These are phyloP conservation scores for Talaromyces sp. DNA, from an alignment of 2,329 filamentous ascomycete genomes.

Conservation along the genomic window DNA sequence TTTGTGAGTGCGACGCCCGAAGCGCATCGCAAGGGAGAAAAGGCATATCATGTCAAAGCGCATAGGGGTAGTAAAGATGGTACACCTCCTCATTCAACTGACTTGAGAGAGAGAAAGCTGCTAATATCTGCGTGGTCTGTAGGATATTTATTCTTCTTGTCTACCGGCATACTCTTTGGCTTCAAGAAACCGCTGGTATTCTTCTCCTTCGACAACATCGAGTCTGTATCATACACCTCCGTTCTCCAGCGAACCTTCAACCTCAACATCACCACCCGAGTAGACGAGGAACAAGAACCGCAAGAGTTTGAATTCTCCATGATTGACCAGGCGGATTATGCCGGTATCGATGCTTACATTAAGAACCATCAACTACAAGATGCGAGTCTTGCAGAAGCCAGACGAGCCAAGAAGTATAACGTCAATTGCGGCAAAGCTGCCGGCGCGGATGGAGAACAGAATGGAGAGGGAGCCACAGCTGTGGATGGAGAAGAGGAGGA, in stretches of 20 bases:
- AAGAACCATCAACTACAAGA: slow-evolving; percentile 61
- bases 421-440: slow-evolving; percentile 37
- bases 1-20: slow-evolving; percentile 61
- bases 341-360: slow-evolving; percentile 61
- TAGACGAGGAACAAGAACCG: slow-evolving; percentile 35
- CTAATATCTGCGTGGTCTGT: slow-evolving; percentile 39
- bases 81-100: slow-evolving; percentile 28
- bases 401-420: slow-evolving; percentile 60
- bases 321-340: slow-evolving; percentile 63
- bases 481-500: slow-evolving; percentile 46
- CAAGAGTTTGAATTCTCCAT: slow-evolving; percentile 63
- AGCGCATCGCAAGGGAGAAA: slow-evolving; percentile 60
- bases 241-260: slow-evolving; percentile 66
- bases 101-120: not conserved
- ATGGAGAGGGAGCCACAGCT: slow-evolving; percentile 22
- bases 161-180: slow-evolving; percentile 60
- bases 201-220: slow-evolving; percentile 59
- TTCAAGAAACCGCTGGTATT: slow-evolving; percentile 65
- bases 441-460: slow-evolving; percentile 28
- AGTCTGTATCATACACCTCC: slow-evolving; percentile 61
- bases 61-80: slow-evolving; percentile 65
- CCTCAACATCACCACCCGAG: slow-evolving; percentile 53
- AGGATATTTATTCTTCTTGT: slow-evolving; percentile 60
- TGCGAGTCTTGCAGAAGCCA: slow-evolving; percentile 58
- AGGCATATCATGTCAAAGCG: slow-evolving; percentile 62